Conservation (phyloP, 78 protist genomes). For the Polysphondylium violaceum region DNA sequence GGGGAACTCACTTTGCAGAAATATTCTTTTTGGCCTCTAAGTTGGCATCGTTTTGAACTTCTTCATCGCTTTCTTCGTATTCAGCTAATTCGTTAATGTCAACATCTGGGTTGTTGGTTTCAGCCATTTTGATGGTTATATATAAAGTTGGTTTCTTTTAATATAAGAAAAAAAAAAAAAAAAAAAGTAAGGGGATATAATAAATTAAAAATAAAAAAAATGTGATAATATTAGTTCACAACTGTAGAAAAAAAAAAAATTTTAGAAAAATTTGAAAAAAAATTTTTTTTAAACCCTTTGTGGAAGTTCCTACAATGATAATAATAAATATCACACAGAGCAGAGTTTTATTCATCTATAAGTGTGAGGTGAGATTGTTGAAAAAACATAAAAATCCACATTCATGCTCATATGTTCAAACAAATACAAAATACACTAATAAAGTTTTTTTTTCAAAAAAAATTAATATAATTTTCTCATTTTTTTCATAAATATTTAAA, state of each 20-base stretch:
- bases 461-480: too few species aligned
- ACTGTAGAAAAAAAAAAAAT: background rate
- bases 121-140: conserved; percentile 69
- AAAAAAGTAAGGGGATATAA: background rate
- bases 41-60: conserved; percentile 10
- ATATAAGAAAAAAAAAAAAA: background rate
- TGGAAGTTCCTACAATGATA: background rate
- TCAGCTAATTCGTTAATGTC: conserved; percentile 78
- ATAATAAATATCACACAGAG: background rate
- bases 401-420: too few species aligned
- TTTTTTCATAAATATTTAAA: too few species aligned
- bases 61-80: conserved; percentile 78
- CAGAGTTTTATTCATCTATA: too few species aligned
- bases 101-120: conserved; percentile 50
- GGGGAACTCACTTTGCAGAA: conserved; percentile 71
- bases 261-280: conserved; percentile 1
- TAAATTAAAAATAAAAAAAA: background rate
- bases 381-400: too few species aligned
- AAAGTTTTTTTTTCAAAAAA: too few species aligned
- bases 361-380: too few species aligned
- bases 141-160: background rate
- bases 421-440: too few species aligned
- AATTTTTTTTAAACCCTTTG: too few species aligned
- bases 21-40: conserved; percentile 33
- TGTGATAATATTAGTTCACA: background rate